Evolutionary conservation across 805 yeast genomes (phyloP).

Genomic region (Priceomyces fermenticarens): DNA sequence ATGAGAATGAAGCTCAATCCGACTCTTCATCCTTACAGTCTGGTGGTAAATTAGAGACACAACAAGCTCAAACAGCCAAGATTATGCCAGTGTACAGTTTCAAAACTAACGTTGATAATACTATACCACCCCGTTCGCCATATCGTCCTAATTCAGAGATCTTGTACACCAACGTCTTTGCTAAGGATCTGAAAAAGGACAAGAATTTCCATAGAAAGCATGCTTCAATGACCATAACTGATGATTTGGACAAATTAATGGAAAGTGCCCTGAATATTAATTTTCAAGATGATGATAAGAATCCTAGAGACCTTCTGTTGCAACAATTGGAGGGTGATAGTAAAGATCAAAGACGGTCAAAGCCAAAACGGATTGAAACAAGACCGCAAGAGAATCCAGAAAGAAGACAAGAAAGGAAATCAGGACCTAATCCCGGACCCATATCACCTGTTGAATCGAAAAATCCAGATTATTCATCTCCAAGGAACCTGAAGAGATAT

Average conservation of each 20-base stretch:
- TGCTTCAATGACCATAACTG: constrained; percentile 27
- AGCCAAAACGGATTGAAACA: too few relatives aligned
- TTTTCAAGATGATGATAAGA: constrained; percentile 3
- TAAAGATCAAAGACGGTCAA: too few relatives aligned
- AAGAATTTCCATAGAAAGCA: constrained; percentile 14
- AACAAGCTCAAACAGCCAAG: not conserved
- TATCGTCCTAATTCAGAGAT: constrained; percentile 34
- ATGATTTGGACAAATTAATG: constrained; percentile 40
- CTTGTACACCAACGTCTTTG: constrained; percentile 2
- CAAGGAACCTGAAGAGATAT: too few relatives aligned
- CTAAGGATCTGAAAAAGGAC: constrained; percentile 4
- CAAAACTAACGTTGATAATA: constrained; percentile 31
- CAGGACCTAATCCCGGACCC: too few relatives aligned
- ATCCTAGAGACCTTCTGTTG: not conserved
- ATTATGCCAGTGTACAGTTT: constrained; percentile 27
- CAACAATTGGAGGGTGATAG: too few relatives aligned
- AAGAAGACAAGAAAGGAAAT: not conserved
- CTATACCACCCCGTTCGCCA: constrained; percentile 39
- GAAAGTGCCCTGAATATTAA: constrained; percentile 18
- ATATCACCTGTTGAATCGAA: too few relatives aligned
- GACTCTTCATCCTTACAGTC: not conserved
- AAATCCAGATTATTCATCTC: too few relatives aligned
- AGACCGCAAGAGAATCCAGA: not conserved
- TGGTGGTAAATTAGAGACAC: constrained; percentile 11
- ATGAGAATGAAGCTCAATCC: not conserved